A percentile compares a stretch with the other conserved stretches of the same genome.
These are phyloP conservation scores for Suillus tomentosus DNA, from an alignment of 768 basidiomycete genomes.

Conservation along the genomic window DNA sequence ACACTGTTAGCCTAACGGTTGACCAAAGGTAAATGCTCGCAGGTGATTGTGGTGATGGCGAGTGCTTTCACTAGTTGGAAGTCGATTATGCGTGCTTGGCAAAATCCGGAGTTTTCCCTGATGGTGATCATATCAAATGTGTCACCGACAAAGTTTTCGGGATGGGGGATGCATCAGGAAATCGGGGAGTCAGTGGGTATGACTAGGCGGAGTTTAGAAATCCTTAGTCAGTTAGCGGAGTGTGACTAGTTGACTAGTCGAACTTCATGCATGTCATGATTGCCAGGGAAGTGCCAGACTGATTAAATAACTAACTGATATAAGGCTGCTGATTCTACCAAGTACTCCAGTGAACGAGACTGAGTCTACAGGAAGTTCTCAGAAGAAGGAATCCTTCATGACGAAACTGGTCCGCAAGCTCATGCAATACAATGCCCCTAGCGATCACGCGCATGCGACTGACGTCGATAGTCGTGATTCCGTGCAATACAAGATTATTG, in stretches of 20 bases:
- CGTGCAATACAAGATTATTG: not conserved
- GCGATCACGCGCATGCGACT: slow-evolving; percentile 28
- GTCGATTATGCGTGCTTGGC: too few species aligned
- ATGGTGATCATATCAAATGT: too few species aligned
- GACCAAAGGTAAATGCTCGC: too few species aligned
- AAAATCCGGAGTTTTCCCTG: too few species aligned
- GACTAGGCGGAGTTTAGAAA: slow-evolving; percentile 6
- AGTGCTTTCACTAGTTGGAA: too few species aligned
- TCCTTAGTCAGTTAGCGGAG: not conserved
- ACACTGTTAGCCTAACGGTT: too few species aligned
- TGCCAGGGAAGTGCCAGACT: too few species aligned
- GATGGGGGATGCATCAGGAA: not conserved
- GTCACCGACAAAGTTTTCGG: too few species aligned
- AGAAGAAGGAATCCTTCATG: slow-evolving; percentile 46
- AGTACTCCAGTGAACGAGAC: slow-evolving; percentile 30
- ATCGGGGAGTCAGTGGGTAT: not conserved
- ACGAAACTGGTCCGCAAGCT: slow-evolving; percentile 53
- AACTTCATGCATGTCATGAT: too few species aligned
- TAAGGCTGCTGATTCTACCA: not conserved
- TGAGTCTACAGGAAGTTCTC: slow-evolving; percentile 20
- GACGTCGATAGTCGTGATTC: slow-evolving; percentile 34
- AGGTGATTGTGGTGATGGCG: too few species aligned
- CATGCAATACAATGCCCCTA: slow-evolving; percentile 56
- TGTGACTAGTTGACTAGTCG: too few species aligned
- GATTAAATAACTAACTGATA: not conserved